Base-by-base conservation (phyloP, 352 stramenopile genomes). In the Globisporangium ultimum region DNA sequence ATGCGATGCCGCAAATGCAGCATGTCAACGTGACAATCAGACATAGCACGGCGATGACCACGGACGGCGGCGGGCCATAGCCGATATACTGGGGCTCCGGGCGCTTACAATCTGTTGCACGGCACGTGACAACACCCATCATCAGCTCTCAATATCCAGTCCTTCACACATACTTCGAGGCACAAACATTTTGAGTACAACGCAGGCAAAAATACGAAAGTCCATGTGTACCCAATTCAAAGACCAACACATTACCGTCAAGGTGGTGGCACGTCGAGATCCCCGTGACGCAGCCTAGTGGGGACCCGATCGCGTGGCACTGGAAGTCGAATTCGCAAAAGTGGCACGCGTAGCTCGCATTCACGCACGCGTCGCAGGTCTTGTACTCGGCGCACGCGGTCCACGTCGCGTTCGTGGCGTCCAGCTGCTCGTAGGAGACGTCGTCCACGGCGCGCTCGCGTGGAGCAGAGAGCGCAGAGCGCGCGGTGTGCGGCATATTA, bases 301-400 rank as follows among this genome's bases (percentile, higher is more conserved):
- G 70, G 11, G 83, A 93, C 12, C 78, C 80, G 32, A 95, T 91
- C 12, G 74, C 68, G 48, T 95, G 86, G 64, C 86, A 95, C 60
- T 93, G 71, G 55, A 90, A 93, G 72, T 95, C 86, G 32, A 62
- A 81, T 61, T 88, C 69, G 64, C 86, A 95, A 48, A 93, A 95
- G 55, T 95, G 86, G 58, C 86, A 95, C 12, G 76, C 53, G 62
- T 79, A 74, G 65, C 84, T 92, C 17, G 85, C 72, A 38, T 81
- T 85, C 48, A 94, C 57, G 53, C 85, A 94, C 40, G 74, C 69
- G 55, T 94, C 85, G 62, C 85, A 94, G 45, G 84, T 81, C 47
- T 87, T 86, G 66, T 88, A 68, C 2, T 55, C 53, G 22, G 74
- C 53, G 50, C 82, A 91, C 14, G 77, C 12, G 3, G 48, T 48